Evolutionary conservation across 352 stramenopile genomes (phyloP).

Genomic region (Phytophthora palmivora): DNA sequence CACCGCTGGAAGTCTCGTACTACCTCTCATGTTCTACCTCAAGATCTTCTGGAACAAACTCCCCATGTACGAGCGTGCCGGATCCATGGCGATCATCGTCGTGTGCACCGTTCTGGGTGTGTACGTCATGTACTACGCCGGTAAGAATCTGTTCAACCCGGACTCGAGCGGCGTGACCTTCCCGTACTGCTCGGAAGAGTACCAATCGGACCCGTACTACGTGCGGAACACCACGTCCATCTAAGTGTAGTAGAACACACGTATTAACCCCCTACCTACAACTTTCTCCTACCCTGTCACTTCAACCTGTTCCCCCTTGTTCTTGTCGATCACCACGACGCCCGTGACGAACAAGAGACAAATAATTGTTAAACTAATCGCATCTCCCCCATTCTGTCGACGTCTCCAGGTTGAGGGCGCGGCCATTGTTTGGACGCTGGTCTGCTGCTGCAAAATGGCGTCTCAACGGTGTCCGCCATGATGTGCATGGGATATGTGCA

Average conservation of each 20-base stretch:
- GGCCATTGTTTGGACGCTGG: constrained; percentile 26
- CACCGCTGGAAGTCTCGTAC: constrained; percentile 43
- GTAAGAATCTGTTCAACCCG: too few relatives aligned
- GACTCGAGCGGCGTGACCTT: too few relatives aligned
- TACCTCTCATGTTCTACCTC: constrained; percentile 58
- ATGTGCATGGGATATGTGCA: constrained; percentile 17
- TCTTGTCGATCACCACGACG: constrained; percentile 20
- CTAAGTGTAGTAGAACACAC: too few relatives aligned
- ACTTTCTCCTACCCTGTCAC: too few relatives aligned
- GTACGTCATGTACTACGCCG: too few relatives aligned
- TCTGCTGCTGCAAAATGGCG: constrained; percentile 7
- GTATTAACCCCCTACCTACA: too few relatives aligned
- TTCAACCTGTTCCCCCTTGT: too few relatives aligned
- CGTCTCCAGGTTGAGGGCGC: constrained; percentile 9
- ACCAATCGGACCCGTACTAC: too few relatives aligned
- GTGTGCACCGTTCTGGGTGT: constrained; percentile 40
- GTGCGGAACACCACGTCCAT: too few relatives aligned
- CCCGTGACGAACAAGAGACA: constrained; percentile 13
- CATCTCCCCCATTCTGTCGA: background rate
- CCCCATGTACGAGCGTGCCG: constrained; percentile 47
- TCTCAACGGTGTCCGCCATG: constrained; percentile 17
- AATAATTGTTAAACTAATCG: background rate
- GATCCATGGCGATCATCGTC: constrained; percentile 42
- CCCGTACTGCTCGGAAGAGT: too few relatives aligned
- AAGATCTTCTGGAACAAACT: constrained; percentile 51